Evolutionary conservation across 805 yeast genomes (phyloP).

Genomic region (Pichia occidentalis): DNA sequence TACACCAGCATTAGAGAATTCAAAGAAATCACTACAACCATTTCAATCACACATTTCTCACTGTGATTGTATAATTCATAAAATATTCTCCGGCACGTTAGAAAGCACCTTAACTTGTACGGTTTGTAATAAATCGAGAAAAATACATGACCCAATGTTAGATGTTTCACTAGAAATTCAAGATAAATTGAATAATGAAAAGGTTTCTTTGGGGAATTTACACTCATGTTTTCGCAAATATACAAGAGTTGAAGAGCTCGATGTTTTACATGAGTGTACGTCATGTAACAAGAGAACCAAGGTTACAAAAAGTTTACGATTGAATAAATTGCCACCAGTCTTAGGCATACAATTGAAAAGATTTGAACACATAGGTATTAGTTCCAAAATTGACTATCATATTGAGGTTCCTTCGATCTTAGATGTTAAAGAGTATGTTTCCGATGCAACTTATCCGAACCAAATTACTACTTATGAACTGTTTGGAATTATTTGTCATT

Average conservation of each 20-base stretch:
- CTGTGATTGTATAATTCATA: conserved; percentile 79
- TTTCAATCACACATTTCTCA: conserved; percentile 5
- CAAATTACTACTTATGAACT: conserved; percentile 55
- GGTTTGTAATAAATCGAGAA: conserved; percentile 56
- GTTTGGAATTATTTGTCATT: conserved; percentile 81
- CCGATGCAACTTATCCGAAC: conserved; percentile 8
- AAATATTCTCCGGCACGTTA: conserved; percentile 75
- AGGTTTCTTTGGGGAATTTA: conserved; percentile 31
- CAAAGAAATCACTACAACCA: conserved; percentile 4
- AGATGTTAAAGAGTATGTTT: conserved; percentile 58
- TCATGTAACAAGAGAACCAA: conserved; percentile 54
- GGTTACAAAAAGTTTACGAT: conserved; percentile 66
- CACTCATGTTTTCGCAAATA: conserved; percentile 68
- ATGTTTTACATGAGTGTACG: conserved; percentile 64
- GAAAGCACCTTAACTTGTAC: conserved; percentile 74
- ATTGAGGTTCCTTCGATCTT: conserved; percentile 68
- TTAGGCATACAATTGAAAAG: conserved; percentile 80
- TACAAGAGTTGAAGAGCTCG: conserved; percentile 72
- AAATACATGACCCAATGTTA: conserved; percentile 79
- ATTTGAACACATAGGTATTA: conserved; percentile 54
- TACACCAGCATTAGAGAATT: conserved; percentile 19
- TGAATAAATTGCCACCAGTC: conserved; percentile 68
- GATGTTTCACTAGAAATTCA: conserved; percentile 78
- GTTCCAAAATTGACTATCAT: conserved; percentile 69
- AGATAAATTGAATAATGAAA: conserved; percentile 25